Conservation (phyloP, 2,329 filamentous ascomycete species). For the Trichoderma cornu-damae region DNA sequence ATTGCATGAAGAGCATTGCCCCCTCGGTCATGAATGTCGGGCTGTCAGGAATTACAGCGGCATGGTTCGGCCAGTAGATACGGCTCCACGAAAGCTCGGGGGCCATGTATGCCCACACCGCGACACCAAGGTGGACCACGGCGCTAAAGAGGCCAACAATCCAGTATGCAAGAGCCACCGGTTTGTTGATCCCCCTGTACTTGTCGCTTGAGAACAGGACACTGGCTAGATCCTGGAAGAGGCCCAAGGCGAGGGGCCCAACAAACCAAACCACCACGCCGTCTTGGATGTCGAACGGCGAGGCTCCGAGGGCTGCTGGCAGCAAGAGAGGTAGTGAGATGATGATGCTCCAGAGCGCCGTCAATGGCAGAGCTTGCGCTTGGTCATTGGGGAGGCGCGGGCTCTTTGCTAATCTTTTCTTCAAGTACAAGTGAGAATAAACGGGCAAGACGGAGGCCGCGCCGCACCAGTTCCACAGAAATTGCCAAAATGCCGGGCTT, state of each 20-base stretch:
- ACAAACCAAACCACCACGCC: background rate
- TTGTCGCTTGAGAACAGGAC: background rate
- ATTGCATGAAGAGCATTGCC: constrained; percentile 1
- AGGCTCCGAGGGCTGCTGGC: background rate
- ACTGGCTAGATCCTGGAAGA: background rate
- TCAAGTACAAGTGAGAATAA: background rate
- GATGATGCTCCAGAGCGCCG: background rate
- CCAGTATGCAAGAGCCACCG: background rate
- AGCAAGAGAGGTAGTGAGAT: background rate
- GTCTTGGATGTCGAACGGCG: background rate
- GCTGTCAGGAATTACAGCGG: background rate
- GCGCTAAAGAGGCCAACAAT: constrained; percentile 8
- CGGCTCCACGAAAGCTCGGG: background rate
- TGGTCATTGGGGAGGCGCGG: background rate
- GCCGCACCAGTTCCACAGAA: constrained; percentile 4
- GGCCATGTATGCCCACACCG: background rate
- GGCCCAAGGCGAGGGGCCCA: background rate
- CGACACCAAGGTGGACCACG: background rate
- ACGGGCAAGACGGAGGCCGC: constrained; percentile 2
- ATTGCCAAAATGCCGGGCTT: constrained; percentile 5
- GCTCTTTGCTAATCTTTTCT: background rate
- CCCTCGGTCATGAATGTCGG: background rate
- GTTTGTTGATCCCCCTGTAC: background rate
- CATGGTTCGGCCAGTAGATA: background rate
- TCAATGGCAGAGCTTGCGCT: background rate